Percentiles rank a stretch among this genome's conserved stretches.
phyloP scores from a whole-genome alignment of 306 rosid genomes.

The Citrullus amarus region DNA sequence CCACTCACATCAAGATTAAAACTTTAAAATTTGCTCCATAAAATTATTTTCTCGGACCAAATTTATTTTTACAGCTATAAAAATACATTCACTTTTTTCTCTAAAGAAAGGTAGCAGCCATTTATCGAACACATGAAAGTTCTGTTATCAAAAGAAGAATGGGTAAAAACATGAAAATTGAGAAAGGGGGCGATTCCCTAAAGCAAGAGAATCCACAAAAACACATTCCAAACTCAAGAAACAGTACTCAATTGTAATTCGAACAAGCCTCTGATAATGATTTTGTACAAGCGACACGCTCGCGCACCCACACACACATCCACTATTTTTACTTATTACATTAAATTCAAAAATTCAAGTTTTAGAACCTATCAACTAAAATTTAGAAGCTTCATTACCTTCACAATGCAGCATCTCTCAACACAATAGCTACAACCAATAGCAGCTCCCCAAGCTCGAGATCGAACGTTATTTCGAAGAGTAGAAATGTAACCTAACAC shows the following conservation, averaged over 20 bases:
- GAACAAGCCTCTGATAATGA: neutral
- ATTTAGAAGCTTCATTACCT: conserved; percentile 32
- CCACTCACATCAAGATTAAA: neutral
- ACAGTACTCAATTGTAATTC: neutral
- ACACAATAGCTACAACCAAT: conserved; percentile 87
- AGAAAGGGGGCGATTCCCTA: neutral
- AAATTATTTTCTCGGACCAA: neutral
- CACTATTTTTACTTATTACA: neutral
- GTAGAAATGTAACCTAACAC: conserved; percentile 76
- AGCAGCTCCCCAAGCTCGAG: conserved; percentile 99
- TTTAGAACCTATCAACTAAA: neutral
- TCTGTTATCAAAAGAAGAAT: too few species aligned
- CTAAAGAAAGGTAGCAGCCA: neutral
- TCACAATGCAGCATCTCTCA: conserved; percentile 88
- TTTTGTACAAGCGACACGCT: neutral
- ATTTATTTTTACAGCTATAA: too few species aligned
- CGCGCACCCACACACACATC: too few species aligned
- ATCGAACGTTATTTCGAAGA: conserved; percentile 83
- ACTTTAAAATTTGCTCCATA: neutral
- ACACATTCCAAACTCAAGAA: neutral
- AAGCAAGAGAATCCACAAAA: neutral
- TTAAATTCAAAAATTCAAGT: neutral
- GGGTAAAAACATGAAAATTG: too few species aligned
- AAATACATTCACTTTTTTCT: neutral
- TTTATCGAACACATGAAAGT: neutral